Evolutionary conservation across 208 protist genomes (phyloP), one percentile per base, ranked within the genome.

Genomic region (Trypanosoma melophagium): DNA sequence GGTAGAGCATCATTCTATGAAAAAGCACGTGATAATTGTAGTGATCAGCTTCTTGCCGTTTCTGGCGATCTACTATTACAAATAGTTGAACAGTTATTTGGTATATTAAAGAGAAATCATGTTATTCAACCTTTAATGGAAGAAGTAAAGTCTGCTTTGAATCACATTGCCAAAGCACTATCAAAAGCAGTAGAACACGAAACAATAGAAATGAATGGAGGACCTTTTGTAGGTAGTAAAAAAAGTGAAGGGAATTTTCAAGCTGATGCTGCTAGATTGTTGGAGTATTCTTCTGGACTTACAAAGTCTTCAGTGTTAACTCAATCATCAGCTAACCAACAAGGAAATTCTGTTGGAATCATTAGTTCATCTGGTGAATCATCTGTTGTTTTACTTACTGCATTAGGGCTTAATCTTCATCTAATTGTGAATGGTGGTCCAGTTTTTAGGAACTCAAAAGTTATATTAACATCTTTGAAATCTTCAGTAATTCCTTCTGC

Each of bases 361-460:
- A 55, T 69, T 17, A 17, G 21, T 40, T 31, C 42, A 42, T 31
- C 31, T 16, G 60, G 54, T 52, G 64, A 60, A 44, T 21, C 61
- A 69, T 74, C 44, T 21, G 45, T 71, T 19, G 71, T 74, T 0
- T 63, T 84, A 10, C 63, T 80, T 28, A 81, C 80, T n/a, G 66
- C 80, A 9, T 74, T 94, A 21, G 77, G 76, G 54, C 69, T 87
- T 42, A 68, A 91, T 51, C 63, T 95, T 22, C 76, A 90, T 60
- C 74, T 97, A 25, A 76, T 97, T 16, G 84, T 94, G 28, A 96
- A 94, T 69, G 80, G 86, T 56, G 96, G 97, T 1, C 90, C 86
- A 13, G 68, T 69, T n/a, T 97, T 99, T 70, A 83, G 92, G 42
- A 83, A 74, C 10, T 78, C 68, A 55, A 72, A 71, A 5, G 76